Conservation (phyloP, 352 stramenopile genomes). For the Poterioochromonas sp. region DNA sequence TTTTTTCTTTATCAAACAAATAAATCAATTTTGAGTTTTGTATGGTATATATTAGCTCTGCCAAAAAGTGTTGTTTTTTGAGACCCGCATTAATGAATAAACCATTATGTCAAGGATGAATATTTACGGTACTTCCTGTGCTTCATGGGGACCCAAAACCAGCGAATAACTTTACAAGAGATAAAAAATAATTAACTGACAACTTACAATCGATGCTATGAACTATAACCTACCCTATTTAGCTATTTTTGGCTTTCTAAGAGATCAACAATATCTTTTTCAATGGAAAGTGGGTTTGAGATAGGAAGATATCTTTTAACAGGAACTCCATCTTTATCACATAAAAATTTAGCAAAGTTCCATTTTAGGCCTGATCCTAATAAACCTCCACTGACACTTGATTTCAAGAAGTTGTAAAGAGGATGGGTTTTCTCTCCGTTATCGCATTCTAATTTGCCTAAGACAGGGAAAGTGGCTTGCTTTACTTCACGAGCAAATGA, state of each 20-base stretch:
- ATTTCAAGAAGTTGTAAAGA: slow-evolving; percentile 2
- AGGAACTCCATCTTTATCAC: slow-evolving; percentile 22
- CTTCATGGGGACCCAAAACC: not conserved
- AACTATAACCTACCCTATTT: too few relatives aligned
- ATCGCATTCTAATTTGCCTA: slow-evolving; percentile 24
- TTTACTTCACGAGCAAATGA: not conserved
- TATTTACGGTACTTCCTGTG: not conserved
- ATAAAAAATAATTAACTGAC: too few relatives aligned
- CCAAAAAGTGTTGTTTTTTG: too few relatives aligned
- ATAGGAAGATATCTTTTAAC: slow-evolving; percentile 6
- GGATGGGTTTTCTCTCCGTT: slow-evolving; percentile 18
- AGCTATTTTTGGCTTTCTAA: not conserved
- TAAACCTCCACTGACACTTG: not conserved
- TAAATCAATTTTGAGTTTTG: too few relatives aligned
- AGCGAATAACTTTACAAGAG: too few relatives aligned
- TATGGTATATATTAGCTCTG: too few relatives aligned
- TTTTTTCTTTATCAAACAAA: too few relatives aligned
- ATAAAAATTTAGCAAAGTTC: slow-evolving; percentile 35
- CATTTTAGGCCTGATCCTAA: slow-evolving; percentile 20
- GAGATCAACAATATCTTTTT: slow-evolving; percentile 26
- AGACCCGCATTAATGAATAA: too few relatives aligned
- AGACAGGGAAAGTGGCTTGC: slow-evolving; percentile 20
- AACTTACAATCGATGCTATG: too few relatives aligned
- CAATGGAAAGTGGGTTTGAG: not conserved
- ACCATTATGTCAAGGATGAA: too few relatives aligned